Conservation (phyloP, 192 early-diverging fungal species). For the Chytriomyces hyalinus region DNA sequence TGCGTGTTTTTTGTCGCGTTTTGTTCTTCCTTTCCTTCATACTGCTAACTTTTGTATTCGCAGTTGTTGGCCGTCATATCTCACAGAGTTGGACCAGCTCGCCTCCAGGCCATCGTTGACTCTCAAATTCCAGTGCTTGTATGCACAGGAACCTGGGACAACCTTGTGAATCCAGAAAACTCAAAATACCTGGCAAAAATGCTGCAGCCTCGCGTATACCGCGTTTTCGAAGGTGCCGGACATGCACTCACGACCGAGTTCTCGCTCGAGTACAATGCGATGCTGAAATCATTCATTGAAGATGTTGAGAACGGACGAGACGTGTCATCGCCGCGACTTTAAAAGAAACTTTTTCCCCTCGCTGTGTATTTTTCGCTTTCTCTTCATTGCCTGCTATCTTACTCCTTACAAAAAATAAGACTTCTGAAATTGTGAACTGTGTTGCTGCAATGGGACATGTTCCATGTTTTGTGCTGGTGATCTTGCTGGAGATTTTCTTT, state of each 20-base stretch:
- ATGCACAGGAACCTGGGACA: slow-evolving; percentile 35
- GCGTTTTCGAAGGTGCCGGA: slow-evolving; percentile 11
- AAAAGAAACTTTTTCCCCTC: too few relatives aligned
- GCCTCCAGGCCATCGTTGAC: background rate
- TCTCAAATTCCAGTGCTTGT: slow-evolving; percentile 27
- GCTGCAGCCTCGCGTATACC: slow-evolving; percentile 2
- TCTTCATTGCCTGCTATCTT: too few relatives aligned
- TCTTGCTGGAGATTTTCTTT: too few relatives aligned
- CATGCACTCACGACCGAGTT: background rate
- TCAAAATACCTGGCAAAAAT: slow-evolving; percentile 31
- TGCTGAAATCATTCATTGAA: background rate
- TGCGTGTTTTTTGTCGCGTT: background rate
- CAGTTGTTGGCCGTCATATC: slow-evolving; percentile 11
- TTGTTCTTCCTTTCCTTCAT: background rate
- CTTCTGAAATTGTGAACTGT: too few relatives aligned
- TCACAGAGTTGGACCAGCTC: slow-evolving; percentile 10
- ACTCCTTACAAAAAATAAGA: too few relatives aligned
- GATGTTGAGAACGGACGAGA: background rate
- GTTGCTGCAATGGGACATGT: too few relatives aligned
- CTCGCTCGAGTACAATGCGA: background rate
- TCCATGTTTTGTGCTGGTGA: too few relatives aligned
- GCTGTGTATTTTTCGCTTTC: too few relatives aligned
- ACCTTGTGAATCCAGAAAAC: slow-evolving; percentile 26
- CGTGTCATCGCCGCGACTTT: too few relatives aligned
- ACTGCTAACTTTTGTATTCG: background rate